A percentile compares a stretch with the other conserved stretches of the same genome.
Evolutionary conservation across 1,139 yeast species (phyloP).

Genomic region (Pichia sp.): DNA sequence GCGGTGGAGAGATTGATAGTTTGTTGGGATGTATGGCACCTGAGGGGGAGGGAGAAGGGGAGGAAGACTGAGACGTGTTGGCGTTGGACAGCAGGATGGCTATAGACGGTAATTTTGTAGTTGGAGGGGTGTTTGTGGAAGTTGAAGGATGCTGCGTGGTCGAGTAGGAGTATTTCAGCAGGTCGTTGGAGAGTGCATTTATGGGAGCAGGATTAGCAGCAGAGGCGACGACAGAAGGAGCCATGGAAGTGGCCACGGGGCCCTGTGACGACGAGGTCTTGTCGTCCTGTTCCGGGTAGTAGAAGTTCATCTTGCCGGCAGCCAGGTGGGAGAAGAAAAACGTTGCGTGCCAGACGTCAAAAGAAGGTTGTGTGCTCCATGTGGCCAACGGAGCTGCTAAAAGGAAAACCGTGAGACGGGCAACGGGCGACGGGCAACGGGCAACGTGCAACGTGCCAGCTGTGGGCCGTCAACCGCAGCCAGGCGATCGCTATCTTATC

Average conservation of each 20-base stretch:
- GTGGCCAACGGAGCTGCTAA: no score
- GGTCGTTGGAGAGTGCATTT: conserved; percentile 3
- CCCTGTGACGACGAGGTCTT: neutral
- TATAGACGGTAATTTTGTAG: conserved; percentile 7
- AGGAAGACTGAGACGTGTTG: neutral
- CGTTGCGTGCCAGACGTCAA: no score
- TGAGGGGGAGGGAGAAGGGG: neutral
- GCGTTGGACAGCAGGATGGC: conserved; percentile 6
- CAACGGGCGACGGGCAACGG: no score
- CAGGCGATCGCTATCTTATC: no score
- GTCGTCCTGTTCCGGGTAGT: neutral
- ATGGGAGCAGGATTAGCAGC: neutral
- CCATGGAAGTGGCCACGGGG: neutral
- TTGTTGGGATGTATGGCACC: neutral
- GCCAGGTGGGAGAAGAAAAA: neutral
- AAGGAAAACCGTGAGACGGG: no score
- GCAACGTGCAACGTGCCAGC: no score
- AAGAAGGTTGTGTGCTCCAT: neutral
- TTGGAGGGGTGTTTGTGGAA: neutral
- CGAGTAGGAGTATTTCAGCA: conserved; percentile 9
- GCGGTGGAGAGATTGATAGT: conserved; percentile 1
- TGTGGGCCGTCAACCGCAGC: no score
- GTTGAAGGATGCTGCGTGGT: neutral
- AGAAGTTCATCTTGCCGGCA: neutral
- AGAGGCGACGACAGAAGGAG: neutral